Percentiles rank a stretch among this genome's conserved stretches.
These are phyloP conservation scores for Ustilago sp. DNA, from an alignment of 1,284 basidiomycete species.

Conservation along the genomic window DNA sequence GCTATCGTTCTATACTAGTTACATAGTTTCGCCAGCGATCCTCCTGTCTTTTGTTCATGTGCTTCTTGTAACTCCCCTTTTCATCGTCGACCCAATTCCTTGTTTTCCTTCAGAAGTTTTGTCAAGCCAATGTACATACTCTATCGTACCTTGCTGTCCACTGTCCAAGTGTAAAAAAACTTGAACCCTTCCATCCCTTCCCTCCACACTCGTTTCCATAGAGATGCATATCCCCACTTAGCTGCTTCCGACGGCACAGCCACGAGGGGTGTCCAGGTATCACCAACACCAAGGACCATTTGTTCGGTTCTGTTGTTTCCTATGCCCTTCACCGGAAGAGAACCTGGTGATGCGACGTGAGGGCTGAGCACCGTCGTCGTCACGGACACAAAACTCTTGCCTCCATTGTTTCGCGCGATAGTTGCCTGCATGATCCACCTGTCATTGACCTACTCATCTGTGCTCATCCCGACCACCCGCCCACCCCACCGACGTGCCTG, in stretches of 20 bases:
- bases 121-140: too few relatives aligned
- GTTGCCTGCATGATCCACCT: slow-evolving; percentile 3
- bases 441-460: slow-evolving; percentile 10
- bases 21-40: too few relatives aligned
- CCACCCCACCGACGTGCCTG: background rate
- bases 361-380: background rate
- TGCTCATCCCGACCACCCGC: background rate
- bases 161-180: background rate
- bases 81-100: background rate
- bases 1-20: too few relatives aligned
- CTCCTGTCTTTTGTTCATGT: too few relatives aligned
- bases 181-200: background rate
- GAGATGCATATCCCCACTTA: background rate
- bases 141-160: background rate
- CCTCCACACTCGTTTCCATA: background rate
- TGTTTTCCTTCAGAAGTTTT: background rate
- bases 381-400: background rate
- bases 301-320: too few relatives aligned
- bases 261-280: background rate
- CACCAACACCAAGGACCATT: background rate
- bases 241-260: background rate
- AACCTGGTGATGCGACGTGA: background rate
- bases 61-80: background rate
- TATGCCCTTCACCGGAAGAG: background rate
- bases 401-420: slow-evolving; percentile 2